phyloP scores from a whole-genome alignment of 2,329 filamentous ascomycete species.

The Emergomyces pasteurianus region DNA sequence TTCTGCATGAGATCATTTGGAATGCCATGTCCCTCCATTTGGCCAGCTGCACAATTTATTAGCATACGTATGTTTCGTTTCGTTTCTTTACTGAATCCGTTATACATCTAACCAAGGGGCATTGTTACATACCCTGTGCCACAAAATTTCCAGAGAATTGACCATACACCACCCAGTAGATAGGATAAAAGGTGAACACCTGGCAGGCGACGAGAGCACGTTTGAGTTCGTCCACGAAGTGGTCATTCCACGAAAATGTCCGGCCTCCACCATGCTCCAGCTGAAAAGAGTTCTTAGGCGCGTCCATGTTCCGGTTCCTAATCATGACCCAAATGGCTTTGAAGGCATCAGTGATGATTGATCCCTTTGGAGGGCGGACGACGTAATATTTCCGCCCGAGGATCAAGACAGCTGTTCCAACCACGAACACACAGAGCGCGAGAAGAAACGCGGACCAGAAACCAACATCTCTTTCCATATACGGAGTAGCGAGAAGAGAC shows the following conservation, averaged over 20 bases:
- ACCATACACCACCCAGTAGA: conserved; percentile 57
- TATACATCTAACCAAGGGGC: too few relatives aligned
- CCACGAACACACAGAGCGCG: conserved; percentile 50
- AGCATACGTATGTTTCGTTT: too few relatives aligned
- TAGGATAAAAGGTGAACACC: conserved; percentile 58
- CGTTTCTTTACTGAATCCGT: too few relatives aligned
- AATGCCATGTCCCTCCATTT: conserved; percentile 53
- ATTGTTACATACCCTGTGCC: conserved; percentile 40
- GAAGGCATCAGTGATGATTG: conserved; percentile 55
- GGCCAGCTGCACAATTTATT: conserved; percentile 28
- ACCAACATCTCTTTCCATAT: conserved; percentile 54
- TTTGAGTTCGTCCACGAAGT: conserved; percentile 61
- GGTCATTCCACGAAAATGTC: conserved; percentile 51
- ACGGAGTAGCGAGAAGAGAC: conserved; percentile 53
- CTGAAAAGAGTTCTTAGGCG: conserved; percentile 55
- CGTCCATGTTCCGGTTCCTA: conserved; percentile 43
- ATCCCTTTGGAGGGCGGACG: conserved; percentile 45
- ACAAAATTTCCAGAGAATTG: conserved; percentile 58
- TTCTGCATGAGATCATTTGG: conserved; percentile 71
- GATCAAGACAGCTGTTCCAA: conserved; percentile 46
- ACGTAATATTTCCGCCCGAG: conserved; percentile 35
- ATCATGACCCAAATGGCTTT: conserved; percentile 46
- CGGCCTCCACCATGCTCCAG: conserved; percentile 36
- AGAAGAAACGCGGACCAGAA: conserved; percentile 56
- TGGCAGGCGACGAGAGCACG: conserved; percentile 55